Conservation (phyloP, 2,329 filamentous ascomycete species). For the Venturia oleaginea region DNA sequence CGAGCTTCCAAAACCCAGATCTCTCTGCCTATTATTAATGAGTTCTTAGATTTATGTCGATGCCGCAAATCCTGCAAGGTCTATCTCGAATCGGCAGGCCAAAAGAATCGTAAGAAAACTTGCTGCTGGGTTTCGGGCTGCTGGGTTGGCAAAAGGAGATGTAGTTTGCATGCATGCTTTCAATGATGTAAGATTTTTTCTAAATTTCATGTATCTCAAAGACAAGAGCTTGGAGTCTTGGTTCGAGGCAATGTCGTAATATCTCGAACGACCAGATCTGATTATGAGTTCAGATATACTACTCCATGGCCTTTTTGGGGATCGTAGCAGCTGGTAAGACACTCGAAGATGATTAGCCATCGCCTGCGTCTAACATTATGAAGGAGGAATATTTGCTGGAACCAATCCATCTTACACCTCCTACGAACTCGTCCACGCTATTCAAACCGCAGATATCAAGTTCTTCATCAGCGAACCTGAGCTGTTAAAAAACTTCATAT, state of each 20-base stretch:
- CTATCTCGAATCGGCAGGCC: constrained; percentile 13
- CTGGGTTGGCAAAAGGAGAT: constrained; percentile 15
- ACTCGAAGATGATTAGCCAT: not conserved
- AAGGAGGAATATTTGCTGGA: constrained; percentile 23
- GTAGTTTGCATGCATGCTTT: constrained; percentile 15
- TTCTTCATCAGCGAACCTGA: constrained; percentile 24
- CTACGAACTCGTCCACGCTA: constrained; percentile 23
- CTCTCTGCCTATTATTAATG: not conserved
- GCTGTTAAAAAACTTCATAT: constrained; percentile 21
- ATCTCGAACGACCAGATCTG: not conserved
- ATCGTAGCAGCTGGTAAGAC: constrained; percentile 19
- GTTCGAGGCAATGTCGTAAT: not conserved
- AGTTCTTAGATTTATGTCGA: constrained; percentile 13
- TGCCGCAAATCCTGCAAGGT: constrained; percentile 11
- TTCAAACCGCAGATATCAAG: constrained; percentile 21
- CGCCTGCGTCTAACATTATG: not conserved
- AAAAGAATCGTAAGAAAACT: constrained; percentile 9
- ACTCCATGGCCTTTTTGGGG: constrained; percentile 15
- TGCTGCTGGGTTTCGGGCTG: constrained; percentile 14
- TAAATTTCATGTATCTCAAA: not conserved
- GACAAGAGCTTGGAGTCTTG: not conserved
- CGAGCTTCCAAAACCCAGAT: too few species aligned
- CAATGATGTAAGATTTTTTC: constrained; percentile 12
- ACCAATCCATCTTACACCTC: constrained; percentile 25
- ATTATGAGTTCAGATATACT: constrained; percentile 13